A percentile compares a stretch with the other conserved stretches of the same genome.
phyloP scores from a whole-genome alignment of 139 green algal species.

The Astrephomene gubernaculifera region DNA sequence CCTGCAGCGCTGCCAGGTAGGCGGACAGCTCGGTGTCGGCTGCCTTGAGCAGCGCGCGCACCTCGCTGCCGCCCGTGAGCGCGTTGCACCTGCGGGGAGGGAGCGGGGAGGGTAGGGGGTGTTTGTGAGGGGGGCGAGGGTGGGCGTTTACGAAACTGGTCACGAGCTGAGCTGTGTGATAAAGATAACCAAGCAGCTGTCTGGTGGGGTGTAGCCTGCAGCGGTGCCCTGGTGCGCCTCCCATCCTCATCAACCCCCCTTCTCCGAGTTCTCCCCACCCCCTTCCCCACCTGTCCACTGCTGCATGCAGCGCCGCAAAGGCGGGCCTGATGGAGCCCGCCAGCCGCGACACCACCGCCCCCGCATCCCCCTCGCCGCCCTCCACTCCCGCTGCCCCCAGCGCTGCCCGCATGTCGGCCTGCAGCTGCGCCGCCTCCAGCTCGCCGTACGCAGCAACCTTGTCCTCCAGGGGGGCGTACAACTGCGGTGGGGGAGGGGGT shows the following conservation, averaged over 20 bases:
- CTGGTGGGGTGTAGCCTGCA: too few species aligned
- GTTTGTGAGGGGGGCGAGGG: not conserved
- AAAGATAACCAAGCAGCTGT: too few species aligned
- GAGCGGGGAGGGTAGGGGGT: not conserved
- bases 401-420: slow-evolving; percentile 1
- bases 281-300: slow-evolving; percentile 37
- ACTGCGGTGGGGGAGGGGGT: not conserved
- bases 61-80: slow-evolving; percentile 48
- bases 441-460: slow-evolving; percentile 57
- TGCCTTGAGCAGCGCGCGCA: slow-evolving; percentile 24
- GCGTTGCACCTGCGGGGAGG: not conserved
- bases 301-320: not conserved
- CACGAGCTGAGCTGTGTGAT: too few species aligned
- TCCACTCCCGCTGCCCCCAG: not conserved
- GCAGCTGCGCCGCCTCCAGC: slow-evolving; percentile 46
- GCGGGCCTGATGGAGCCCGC: slow-evolving; percentile 53
- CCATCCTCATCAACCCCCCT: too few species aligned
- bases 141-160: too few species aligned
- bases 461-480: slow-evolving; percentile 39
- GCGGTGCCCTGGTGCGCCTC: too few species aligned
- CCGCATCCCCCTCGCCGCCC: not conserved
- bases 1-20: slow-evolving; percentile 12
- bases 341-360: slow-evolving; percentile 39
- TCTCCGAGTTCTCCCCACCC: too few species aligned
- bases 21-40: slow-evolving; percentile 31